Conservation (phyloP, 441 rosid genomes). For the Syzygium syzygioides region DNA sequence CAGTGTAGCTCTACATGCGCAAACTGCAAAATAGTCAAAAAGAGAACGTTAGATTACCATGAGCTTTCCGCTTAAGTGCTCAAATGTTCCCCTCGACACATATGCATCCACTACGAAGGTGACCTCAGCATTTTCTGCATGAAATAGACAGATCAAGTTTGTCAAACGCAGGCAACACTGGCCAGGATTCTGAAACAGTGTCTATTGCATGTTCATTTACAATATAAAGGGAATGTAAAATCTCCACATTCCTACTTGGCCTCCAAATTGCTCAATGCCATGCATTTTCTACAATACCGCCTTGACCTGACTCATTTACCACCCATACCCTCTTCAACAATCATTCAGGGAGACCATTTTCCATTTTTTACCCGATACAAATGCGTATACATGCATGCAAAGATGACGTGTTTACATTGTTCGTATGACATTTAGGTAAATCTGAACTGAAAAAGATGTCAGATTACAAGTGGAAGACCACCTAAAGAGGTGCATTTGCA, state of each 20-base stretch:
- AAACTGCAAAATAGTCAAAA: neutral
- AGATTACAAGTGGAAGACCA: neutral
- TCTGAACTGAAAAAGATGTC: neutral
- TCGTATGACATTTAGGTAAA: neutral
- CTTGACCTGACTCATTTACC: neutral
- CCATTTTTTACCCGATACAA: neutral
- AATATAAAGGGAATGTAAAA: neutral
- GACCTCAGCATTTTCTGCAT: slow-evolving; percentile 47
- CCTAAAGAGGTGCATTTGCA: neutral
- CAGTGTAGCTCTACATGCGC: neutral
- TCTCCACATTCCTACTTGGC: neutral
- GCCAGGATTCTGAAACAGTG: slow-evolving; percentile 4
- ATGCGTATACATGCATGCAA: neutral
- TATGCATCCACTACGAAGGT: slow-evolving; percentile 59
- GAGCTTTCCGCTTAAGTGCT: slow-evolving; percentile 49
- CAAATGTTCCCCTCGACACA: slow-evolving; percentile 56
- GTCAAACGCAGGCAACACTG: neutral
- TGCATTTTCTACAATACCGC: neutral
- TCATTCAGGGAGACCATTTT: neutral
- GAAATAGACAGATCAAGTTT: slow-evolving; percentile 7
- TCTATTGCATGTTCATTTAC: neutral
- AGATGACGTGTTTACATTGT: neutral
- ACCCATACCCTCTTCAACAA: neutral
- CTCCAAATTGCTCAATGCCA: neutral
- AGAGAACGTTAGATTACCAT: slow-evolving; percentile 43